These are phyloP conservation scores for Botrytis tulipae DNA, from an alignment of 2,329 filamentous ascomycete species.

Conservation along the genomic window DNA sequence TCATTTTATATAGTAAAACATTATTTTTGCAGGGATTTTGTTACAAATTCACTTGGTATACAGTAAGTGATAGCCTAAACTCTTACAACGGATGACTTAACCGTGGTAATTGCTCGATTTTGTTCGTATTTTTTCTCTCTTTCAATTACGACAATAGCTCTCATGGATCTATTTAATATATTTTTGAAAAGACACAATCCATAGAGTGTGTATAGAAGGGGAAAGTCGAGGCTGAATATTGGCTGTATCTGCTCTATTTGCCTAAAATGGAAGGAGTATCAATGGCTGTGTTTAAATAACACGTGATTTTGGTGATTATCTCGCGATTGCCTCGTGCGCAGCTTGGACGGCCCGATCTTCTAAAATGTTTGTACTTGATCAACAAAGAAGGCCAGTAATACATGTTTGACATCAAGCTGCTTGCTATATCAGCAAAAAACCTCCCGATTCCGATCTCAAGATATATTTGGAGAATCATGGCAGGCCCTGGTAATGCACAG, in stretches of 20 bases:
- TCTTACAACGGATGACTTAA: too few species aligned
- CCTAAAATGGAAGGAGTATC: not conserved
- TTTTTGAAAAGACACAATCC: too few species aligned
- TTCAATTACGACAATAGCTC: not conserved
- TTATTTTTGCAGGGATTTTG: too few species aligned
- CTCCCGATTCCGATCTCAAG: not conserved
- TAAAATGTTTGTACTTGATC: not conserved
- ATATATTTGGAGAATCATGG: slow-evolving; percentile 26
- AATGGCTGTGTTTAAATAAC: not conserved
- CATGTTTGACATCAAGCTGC: not conserved
- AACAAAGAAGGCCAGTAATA: not conserved
- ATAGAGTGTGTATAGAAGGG: not conserved
- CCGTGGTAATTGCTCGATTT: too few species aligned
- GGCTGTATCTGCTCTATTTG: not conserved
- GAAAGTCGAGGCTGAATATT: not conserved
- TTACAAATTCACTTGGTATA: too few species aligned
- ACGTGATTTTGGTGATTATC: not conserved
- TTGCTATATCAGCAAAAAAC: not conserved
- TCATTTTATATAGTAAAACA: too few species aligned
- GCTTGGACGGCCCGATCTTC: not conserved
- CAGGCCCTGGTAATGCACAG: slow-evolving; percentile 22
- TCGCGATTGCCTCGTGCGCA: not conserved
- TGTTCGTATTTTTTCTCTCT: not conserved
- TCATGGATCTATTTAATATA: not conserved
- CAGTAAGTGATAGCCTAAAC: too few species aligned